Evolutionary conservation across 768 basidiomycete species (phyloP).

Genomic region (Lyophyllum shimeji): DNA sequence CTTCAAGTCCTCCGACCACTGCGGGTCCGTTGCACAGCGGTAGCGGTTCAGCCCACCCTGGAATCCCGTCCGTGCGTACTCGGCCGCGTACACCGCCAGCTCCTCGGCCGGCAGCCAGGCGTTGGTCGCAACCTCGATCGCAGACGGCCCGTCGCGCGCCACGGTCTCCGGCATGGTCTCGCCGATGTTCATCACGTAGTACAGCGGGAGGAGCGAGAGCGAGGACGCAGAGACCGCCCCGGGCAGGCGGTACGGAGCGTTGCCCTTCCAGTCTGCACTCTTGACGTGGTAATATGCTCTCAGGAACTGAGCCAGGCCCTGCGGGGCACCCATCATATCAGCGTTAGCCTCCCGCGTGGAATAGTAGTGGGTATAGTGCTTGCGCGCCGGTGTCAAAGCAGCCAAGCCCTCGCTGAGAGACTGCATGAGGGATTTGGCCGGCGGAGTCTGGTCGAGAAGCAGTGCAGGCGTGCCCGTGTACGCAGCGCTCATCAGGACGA

Average conservation of each 20-base stretch:
- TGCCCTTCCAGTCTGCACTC: slow-evolving; percentile 49
- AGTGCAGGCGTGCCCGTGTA: slow-evolving; percentile 46
- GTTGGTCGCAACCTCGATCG: slow-evolving; percentile 25
- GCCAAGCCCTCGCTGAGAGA: slow-evolving; percentile 29
- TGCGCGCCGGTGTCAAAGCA: slow-evolving; percentile 47
- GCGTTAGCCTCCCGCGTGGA: slow-evolving; percentile 43
- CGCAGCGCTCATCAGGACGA: slow-evolving; percentile 62
- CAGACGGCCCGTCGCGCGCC: slow-evolving; percentile 29
- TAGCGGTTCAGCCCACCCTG: slow-evolving; percentile 66
- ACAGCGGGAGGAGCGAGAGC: slow-evolving; percentile 47
- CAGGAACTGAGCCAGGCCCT: slow-evolving; percentile 48
- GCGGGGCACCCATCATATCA: slow-evolving; percentile 42
- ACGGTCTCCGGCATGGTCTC: slow-evolving; percentile 54
- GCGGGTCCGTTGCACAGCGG: slow-evolving; percentile 37
- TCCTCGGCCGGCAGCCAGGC: slow-evolving; percentile 52
- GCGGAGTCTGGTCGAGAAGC: slow-evolving; percentile 8
- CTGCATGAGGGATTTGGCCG: slow-evolving; percentile 13
- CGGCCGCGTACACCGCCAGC: slow-evolving; percentile 46
- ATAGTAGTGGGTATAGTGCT: slow-evolving; percentile 57
- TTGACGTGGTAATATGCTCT: slow-evolving; percentile 59
- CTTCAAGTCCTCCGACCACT: slow-evolving; percentile 38
- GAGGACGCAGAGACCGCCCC: slow-evolving; percentile 28
- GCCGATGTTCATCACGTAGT: slow-evolving; percentile 61
- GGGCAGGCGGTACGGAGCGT: slow-evolving; percentile 39
- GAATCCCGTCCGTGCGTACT: slow-evolving; percentile 54